phyloP scores from a whole-genome alignment of 2,329 filamentous ascomycete genomes.

The Aspergillus texensis region DNA sequence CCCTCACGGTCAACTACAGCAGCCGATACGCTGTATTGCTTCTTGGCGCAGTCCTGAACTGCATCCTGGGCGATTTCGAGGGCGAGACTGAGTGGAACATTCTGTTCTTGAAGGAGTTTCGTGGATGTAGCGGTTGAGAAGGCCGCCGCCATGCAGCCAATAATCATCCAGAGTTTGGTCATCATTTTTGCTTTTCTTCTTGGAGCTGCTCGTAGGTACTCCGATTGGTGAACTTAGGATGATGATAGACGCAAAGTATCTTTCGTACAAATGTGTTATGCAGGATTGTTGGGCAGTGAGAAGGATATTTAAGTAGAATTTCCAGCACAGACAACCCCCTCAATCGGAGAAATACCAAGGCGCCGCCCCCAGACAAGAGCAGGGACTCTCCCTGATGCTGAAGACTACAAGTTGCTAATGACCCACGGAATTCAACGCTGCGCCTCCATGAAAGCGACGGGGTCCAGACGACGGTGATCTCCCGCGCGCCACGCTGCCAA shows the following conservation, averaged over 20 bases:
- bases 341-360: too few species aligned
- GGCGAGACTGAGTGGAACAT: neutral
- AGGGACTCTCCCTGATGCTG: too few species aligned
- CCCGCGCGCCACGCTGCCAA: too few species aligned
- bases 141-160: neutral
- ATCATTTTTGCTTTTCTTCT: neutral
- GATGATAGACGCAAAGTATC: too few species aligned
- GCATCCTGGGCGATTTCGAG: neutral
- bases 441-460: too few species aligned
- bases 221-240: neutral
- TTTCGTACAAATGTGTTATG: neutral
- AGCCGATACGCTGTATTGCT: neutral
- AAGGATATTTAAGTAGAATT: too few species aligned
- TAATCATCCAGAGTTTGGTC: neutral
- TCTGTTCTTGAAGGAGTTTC: neutral
- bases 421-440: too few species aligned
- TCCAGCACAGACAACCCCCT: accelerated
- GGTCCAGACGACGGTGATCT: too few species aligned
- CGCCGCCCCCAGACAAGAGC: too few species aligned
- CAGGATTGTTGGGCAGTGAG: neutral
- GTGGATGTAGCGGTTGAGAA: neutral
- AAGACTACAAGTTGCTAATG: too few species aligned
- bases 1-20: neutral
- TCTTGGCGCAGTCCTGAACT: neutral
- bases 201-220: neutral